A percentile compares a stretch with the other conserved stretches of the same genome.
Evolutionary conservation across 108 stramenopile genomes (phyloP).

Genomic region (Stephanodiscus minutulus): DNA sequence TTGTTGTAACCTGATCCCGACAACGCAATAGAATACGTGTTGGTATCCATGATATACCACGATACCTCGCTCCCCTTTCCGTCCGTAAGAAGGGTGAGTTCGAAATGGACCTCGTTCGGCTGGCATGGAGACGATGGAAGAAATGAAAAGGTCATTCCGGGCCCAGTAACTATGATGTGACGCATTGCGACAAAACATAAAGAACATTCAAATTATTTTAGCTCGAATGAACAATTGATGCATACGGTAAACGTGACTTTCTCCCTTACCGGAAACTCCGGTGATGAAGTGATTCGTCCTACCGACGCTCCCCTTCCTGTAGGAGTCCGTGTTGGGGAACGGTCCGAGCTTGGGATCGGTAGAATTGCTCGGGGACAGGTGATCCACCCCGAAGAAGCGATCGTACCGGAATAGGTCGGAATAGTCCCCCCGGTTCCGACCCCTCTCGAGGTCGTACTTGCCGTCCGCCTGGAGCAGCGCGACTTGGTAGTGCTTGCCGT

Average conservation of each 20-base stretch:
- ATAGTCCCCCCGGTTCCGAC: conserved; percentile 49
- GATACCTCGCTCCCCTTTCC: conserved; percentile 37
- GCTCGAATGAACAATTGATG: not conserved
- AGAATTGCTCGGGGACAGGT: conserved; percentile 30
- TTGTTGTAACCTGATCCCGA: conserved; percentile 25
- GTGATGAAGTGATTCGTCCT: conserved; percentile 41
- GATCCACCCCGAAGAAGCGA: conserved; percentile 37
- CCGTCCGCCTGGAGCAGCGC: conserved; percentile 67
- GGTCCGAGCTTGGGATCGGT: conserved; percentile 42
- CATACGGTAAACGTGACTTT: not conserved
- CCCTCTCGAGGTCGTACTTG: conserved; percentile 61
- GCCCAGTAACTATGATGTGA: conserved; percentile 15
- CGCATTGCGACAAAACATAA: not conserved
- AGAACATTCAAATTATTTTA: not conserved
- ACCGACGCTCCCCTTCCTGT: conserved; percentile 22
- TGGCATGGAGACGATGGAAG: conserved; percentile 39
- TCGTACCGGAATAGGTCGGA: conserved; percentile 48
- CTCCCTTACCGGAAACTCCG: conserved; percentile 30
- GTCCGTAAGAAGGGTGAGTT: conserved; percentile 31
- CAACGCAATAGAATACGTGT: conserved; percentile 7
- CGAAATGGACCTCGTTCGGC: conserved; percentile 32
- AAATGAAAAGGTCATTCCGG: conserved; percentile 35
- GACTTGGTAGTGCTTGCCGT: conserved; percentile 62
- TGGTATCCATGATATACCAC: conserved; percentile 21
- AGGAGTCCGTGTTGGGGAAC: conserved; percentile 52